Base-by-base conservation (phyloP, 257 asterid genomes). In the Nicotiana paniculata region DNA sequence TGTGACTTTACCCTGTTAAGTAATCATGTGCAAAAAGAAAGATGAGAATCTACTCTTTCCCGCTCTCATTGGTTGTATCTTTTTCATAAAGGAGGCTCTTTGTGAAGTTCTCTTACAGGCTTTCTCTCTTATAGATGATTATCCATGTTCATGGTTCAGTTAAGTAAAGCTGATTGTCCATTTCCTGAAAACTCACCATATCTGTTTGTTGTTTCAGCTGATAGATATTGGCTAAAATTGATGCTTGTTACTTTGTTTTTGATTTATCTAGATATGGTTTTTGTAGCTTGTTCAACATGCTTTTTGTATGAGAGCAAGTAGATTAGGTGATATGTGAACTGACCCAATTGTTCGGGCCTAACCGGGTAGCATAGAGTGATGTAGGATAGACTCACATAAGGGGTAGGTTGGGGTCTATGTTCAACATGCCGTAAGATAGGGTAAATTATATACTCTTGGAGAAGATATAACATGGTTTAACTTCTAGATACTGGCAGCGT, bases 131-230 rank as follows among this genome's bases (percentile, higher is more conserved):
- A 6, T 21, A 12, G 39, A 72, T 46, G 59, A 72, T 46, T 72
- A 26, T 48, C n/a, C 79, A 72, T 24, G 79, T 46, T 72, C 79
- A 72, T 72, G 79, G 15, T 46, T 72, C 79, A 72, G 37, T 24
- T 74, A 24, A 74, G 16, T 48, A 26, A 12, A 74, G 48, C 79
- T 48, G 4, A 26, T 46, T 6, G 0, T 48, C 2, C 13, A 24
- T 46, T 24, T 74, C 79, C 62, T 46, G 21, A 46, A 2, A 72
- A 48, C 5, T 72, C 37, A 46, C 21, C 24, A 72, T 7, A 66
- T 32, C 46, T 32, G 21, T 16, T 5, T 28, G 48, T 9, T 13
- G 43, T 65, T 28, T 65, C 46, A 13, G 24, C 48, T 13, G 16
- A 65, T 43, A 43, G 48, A 43, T 43, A 53, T 53, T 66, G 51